Evolutionary conservation across 192 early-diverging fungal genomes (phyloP), one percentile per base, ranked within the genome.

Genomic region (Coemansia sp.): DNA sequence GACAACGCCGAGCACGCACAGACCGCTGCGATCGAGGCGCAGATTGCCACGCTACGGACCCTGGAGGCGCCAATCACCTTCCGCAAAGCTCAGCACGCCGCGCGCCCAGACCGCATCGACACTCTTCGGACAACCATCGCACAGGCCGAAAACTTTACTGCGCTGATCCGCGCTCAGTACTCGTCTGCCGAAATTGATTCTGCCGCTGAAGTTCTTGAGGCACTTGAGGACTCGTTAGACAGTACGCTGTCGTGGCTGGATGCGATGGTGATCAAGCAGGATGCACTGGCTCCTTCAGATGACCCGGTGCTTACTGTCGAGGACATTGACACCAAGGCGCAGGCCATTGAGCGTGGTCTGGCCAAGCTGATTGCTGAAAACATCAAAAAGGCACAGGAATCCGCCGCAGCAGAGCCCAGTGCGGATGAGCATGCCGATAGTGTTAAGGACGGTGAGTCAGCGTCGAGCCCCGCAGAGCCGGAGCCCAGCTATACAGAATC

Each of bases 1-100:
- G 90, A 88, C 47, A 87, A 87, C 22, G 91, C 86, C 10, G 92
- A 94, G 50, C 59, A 79, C 16, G 92, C 93, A 1, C 21, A 57
- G 6, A 65, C 80, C 1, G 62, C 60, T 3, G 83, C 68, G n/a
- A 69, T 89, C 16, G 58, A 80, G 58, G 49, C 49, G 1, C 54
- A 81, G 27, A 55, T 84, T 26, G 66, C 75, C 35, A 41, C 37
- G 27, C 71, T 90, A 25, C 69, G 80, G 38, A 69, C 71, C 2
- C 77, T 86, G 37, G 64, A 72, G 51, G 72, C 76, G 38, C 71
- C 71, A 1, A 71, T 89, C 48, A 58, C 57, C 9, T 70, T 63
- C 45, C 83, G 87, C 57, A 59, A 54, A 14, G 21, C 23, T 2
- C 88, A 94, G 64, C 84, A 85, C 2, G 14, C 61, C 9, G 75